Evolutionary conservation across 2,329 filamentous ascomycete genomes (phyloP), one percentile per base, ranked within the genome.

Genomic region (Arthrobotrys conoides): DNA sequence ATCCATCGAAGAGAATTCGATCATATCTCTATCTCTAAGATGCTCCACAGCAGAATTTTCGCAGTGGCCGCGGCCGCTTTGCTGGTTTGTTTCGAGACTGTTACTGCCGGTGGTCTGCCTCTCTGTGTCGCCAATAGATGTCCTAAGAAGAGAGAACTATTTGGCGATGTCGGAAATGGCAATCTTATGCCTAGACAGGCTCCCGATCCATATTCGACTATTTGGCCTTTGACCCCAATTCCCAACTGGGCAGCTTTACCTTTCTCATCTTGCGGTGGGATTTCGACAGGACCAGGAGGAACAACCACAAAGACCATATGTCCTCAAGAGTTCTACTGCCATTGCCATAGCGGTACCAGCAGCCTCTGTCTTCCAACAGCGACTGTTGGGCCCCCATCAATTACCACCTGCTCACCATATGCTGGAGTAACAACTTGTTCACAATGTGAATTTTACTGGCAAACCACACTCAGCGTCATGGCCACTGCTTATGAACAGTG

Each of bases 41-140:
- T 78, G 75, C 44, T 72, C 49, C 59, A 53, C 27, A 68, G 61
- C 55, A 64, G 27, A 55, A 5, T 72, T 9, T 63, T 78, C 6
- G 55, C 75, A 18, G 75, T 22, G 12, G 55, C 49, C 20, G 55
- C 53, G 48, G 67, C 67, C 30, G 24, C 69, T 30, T 24, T 65
- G 12, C 24, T 71, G 44, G 38, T 78, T 33, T 68, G 33, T 30
- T 18, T 69, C 46, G 75, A 72, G 24, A 68, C 41, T 3, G 44
- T 51, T 38, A 68, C 48, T 30, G 75, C 67, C 48, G 75, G 75
- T 55, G 75, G 75, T 49, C 63, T 71, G 2, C 75, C 75, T 22
- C 75, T 78, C 20, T 78, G 75, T 41, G 68, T 78, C 61, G 75
- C 75, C 20, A 78, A 78, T 38, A 61, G 75, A 65, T 78, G 75